Evolutionary conservation across 805 yeast species (phyloP).

Genomic region (Torulaspora microellipsoides): DNA sequence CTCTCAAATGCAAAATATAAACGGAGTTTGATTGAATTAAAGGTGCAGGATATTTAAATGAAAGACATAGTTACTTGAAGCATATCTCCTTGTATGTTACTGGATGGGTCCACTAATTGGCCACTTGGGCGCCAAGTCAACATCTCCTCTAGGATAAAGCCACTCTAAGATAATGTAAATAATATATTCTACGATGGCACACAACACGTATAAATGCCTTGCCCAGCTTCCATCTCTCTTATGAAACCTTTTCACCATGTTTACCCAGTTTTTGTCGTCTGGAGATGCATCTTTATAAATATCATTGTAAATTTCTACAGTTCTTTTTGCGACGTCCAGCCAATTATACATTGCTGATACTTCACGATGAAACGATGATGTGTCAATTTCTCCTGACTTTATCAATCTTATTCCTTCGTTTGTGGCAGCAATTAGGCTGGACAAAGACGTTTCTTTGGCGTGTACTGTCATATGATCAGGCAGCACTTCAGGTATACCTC

Average conservation of each 20-base stretch:
- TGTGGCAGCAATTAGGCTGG: conserved; percentile 69
- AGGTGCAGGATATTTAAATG: neutral
- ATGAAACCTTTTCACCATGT: conserved; percentile 59
- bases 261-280: conserved; percentile 50
- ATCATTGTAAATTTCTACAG: conserved; percentile 72
- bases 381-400: conserved; percentile 56
- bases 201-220: conserved; percentile 74
- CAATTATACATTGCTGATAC: conserved; percentile 85
- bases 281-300: conserved; percentile 35
- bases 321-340: conserved; percentile 81
- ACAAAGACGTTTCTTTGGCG: conserved; percentile 77
- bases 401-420: conserved; percentile 62
- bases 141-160: conserved; percentile 58
- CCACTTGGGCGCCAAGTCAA: conserved; percentile 83
- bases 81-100: neutral
- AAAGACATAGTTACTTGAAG: no score
- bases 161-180: conserved; percentile 60
- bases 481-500: conserved; percentile 95
- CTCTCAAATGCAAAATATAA: conserved; percentile 4
- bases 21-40: neutral
- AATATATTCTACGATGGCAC: conserved; percentile 75
- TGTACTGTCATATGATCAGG: conserved; percentile 92
- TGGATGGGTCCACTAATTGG: conserved; percentile 36
- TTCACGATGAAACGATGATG: conserved; percentile 71
- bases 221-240: conserved; percentile 64